These are phyloP conservation scores for Tephrocybe sp. DNA, from an alignment of 768 basidiomycete genomes.

Conservation along the genomic window DNA sequence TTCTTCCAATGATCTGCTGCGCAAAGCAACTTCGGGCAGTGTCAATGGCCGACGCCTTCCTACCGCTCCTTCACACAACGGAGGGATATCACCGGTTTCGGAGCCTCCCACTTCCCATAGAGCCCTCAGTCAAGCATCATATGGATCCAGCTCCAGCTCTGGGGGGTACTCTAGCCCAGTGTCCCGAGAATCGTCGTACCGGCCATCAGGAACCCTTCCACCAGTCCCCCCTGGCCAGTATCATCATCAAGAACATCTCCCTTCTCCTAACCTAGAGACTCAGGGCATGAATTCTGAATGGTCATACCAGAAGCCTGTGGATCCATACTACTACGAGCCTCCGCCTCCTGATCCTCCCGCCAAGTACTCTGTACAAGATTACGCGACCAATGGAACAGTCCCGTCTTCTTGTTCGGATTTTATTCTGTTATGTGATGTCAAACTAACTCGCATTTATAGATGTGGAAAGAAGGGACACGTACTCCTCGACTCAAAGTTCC, in stretches of 20 bases:
- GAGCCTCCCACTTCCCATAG: conserved; percentile 20
- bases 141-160: conserved; percentile 20
- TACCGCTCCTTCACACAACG: conserved; percentile 19
- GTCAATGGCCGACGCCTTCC: conserved; percentile 27
- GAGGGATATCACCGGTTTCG: conserved; percentile 14
- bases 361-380: conserved; percentile 8
- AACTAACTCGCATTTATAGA: neutral
- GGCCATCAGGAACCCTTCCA: conserved; percentile 30
- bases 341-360: conserved; percentile 10
- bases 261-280: conserved; percentile 8
- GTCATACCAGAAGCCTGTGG: conserved; percentile 17
- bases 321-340: conserved; percentile 15
- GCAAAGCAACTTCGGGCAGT: conserved; percentile 25
- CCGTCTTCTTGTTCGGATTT: conserved; percentile 14
- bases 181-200: conserved; percentile 20
- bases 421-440: neutral
- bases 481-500: conserved; percentile 11
- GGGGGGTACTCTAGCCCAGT: conserved; percentile 20
- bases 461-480: conserved; percentile 13
- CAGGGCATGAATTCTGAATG: conserved; percentile 13
- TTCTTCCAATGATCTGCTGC: conserved; percentile 27
- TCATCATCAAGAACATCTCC: conserved; percentile 8
- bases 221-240: conserved; percentile 26
- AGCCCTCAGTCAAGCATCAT: conserved; percentile 11
- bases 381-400: neutral